Evolutionary conservation across 208 protist species (phyloP), one percentile per base, ranked within the genome.

Genomic region (Trypanosoma conorhini): DNA sequence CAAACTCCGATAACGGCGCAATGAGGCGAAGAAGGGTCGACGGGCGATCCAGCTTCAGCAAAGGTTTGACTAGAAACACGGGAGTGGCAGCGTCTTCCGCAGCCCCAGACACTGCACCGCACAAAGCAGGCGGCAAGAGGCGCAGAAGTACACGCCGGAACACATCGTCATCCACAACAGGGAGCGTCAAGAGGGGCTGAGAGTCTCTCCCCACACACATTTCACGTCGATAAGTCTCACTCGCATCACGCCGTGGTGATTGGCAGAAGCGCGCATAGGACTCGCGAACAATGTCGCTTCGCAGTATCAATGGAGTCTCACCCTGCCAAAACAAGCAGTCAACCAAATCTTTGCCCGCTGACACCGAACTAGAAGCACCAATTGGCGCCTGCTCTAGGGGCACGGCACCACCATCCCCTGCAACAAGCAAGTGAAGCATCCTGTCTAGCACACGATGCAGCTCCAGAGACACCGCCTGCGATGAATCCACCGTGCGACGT

Each of bases 141-240:
- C 82, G 83, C 15, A 92, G 70, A 0, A 92, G 58, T 19, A 88
- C 64, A 33, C 82, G 76, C 0, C 87, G 77, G 57, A 86, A 86
- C 26, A 26, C 71, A 60, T 93, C 83, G 57, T 93, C 87, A 72
- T 87, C 74, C 17, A 26, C 17, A 40, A 90, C 38, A 4, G 52
- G 56, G 22, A 93, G 50, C 30, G 35, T 57, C 15, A 80, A 69
- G 17, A 69, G 9, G 46, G 67, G 50, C 21, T 35, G 19, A 35
- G 46, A 31, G 48, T 56, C 44, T 19, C 19, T n/a, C 62, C 40
- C 3, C 3, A 21, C 44, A 35, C 13, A 31, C 28, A 0, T 30
- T 40, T 13, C 42, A 52, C n/a, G 3, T 15, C 0, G 28, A 64
- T 4, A n/a, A 65, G 52, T 17, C 1, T 35, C 55, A 55, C 48